Conservation (phyloP, 2,329 filamentous ascomycete genomes). For the Talaromyces sp. region DNA sequence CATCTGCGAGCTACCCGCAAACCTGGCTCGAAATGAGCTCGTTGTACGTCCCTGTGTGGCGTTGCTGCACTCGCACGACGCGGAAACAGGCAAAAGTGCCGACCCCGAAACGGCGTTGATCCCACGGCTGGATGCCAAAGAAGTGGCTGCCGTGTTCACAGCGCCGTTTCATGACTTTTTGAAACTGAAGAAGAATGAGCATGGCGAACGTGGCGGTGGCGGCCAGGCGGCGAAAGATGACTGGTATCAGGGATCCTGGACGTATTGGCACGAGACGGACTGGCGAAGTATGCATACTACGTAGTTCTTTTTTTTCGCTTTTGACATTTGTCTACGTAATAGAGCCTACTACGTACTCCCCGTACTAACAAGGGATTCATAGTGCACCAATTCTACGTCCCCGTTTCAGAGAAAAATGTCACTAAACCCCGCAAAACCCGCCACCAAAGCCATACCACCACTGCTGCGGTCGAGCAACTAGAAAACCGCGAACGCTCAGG, state of each 20-base stretch:
- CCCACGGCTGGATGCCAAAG: constrained; percentile 76
- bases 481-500: constrained; percentile 45
- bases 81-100: constrained; percentile 34
- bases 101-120: constrained; percentile 66
- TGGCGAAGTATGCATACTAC: constrained; percentile 54
- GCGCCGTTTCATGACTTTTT: constrained; percentile 84
- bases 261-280: constrained; percentile 66
- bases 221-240: constrained; percentile 40
- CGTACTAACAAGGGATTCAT: constrained; percentile 16
- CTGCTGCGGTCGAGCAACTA: constrained; percentile 29
- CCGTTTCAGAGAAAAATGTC: constrained; percentile 64
- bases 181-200: constrained; percentile 51
- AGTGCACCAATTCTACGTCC: constrained; percentile 90
- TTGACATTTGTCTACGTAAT: not conserved
- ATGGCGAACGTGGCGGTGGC: constrained; percentile 26
- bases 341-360: not conserved
- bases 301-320: not conserved
- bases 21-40: constrained; percentile 66
- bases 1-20: constrained; percentile 75
- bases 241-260: constrained; percentile 86
- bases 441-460: constrained; percentile 32
- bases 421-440: constrained; percentile 47
- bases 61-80: constrained; percentile 62
- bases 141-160: constrained; percentile 91
- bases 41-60: constrained; percentile 72